These are phyloP conservation scores for Plasmodium knowlesi DNA, from an alignment of 169 alveolate genomes.

Conservation along the genomic window DNA sequence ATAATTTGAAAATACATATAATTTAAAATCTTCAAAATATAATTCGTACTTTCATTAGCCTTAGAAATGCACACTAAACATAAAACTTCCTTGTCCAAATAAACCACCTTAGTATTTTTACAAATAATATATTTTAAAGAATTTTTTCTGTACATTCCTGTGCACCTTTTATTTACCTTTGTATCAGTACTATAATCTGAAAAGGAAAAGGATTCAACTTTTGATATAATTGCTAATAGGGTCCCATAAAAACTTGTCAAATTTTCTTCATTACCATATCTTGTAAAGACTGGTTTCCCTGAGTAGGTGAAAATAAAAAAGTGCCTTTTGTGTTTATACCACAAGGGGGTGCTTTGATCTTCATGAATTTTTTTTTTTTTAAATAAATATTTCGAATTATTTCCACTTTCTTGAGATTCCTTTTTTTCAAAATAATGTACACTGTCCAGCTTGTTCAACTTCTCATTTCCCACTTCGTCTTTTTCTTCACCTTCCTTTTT, in stretches of 20 bases:
- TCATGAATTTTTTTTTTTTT: slow-evolving; percentile 57
- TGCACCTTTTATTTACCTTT: slow-evolving; percentile 28
- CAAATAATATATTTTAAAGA: slow-evolving; percentile 77
- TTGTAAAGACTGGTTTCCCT: slow-evolving; percentile 88
- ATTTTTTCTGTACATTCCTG: slow-evolving; percentile 20
- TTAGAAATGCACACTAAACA: slow-evolving; percentile 83
- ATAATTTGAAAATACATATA: slow-evolving; percentile 83
- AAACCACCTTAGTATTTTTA: slow-evolving; percentile 81
- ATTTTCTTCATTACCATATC: slow-evolving; percentile 86
- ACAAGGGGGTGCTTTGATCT: slow-evolving; percentile 77
- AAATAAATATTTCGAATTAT: slow-evolving; percentile 55
- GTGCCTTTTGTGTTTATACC: slow-evolving; percentile 85
- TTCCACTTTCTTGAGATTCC: slow-evolving; percentile 26
- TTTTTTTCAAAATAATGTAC: slow-evolving; percentile 31
- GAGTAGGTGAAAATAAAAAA: slow-evolving; percentile 87
- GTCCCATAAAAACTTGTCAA: slow-evolving; percentile 76
- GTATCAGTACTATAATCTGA: slow-evolving; percentile 60
- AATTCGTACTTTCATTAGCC: slow-evolving; percentile 79
- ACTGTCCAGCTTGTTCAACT: slow-evolving; percentile 20
- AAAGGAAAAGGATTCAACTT: slow-evolving; percentile 79
- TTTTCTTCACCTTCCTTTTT: slow-evolving; percentile 10
- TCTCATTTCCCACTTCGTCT: slow-evolving; percentile 9
- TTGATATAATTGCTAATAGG: slow-evolving; percentile 87
- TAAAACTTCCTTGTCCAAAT: slow-evolving; percentile 84
- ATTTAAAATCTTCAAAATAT: slow-evolving; percentile 77